Evolutionary conservation across 1,284 basidiomycete genomes (phyloP).

Genomic region (Acaromyces ingoldii): DNA sequence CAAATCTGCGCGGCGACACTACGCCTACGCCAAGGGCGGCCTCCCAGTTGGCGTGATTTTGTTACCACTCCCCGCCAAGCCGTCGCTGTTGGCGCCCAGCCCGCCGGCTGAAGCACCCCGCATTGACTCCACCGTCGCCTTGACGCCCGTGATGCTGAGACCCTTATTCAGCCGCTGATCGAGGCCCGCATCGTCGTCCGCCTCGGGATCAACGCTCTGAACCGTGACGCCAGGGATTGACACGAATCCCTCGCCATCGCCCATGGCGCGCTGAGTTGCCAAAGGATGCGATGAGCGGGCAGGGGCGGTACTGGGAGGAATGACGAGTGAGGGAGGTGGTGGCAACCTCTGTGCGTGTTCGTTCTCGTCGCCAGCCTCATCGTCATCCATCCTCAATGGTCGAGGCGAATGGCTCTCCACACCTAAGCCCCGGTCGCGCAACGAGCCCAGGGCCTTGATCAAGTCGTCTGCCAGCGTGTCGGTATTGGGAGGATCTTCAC

Average conservation of each 20-base stretch:
- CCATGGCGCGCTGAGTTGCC: slow-evolving; percentile 17
- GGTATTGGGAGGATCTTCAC: slow-evolving; percentile 85
- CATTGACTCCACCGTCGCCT: slow-evolving; percentile 44
- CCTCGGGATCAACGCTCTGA: slow-evolving; percentile 30
- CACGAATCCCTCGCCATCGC: slow-evolving; percentile 14
- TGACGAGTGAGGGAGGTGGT: not conserved
- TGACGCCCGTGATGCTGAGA: slow-evolving; percentile 40
- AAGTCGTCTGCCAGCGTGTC: slow-evolving; percentile 84
- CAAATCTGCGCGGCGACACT: no score
- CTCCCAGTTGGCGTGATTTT: slow-evolving; percentile 36
- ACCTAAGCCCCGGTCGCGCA: slow-evolving; percentile 32
- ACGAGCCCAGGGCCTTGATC: slow-evolving; percentile 54
- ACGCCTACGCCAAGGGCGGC: slow-evolving; percentile 18
- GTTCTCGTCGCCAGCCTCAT: not conserved
- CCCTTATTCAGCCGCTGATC: slow-evolving; percentile 20
- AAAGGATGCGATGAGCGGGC: slow-evolving; percentile 5
- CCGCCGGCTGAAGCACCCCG: slow-evolving; percentile 18
- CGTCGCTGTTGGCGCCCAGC: not conserved
- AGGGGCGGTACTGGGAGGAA: slow-evolving; percentile 16
- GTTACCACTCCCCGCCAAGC: slow-evolving; percentile 4
- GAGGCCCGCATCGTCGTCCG: slow-evolving; percentile 9
- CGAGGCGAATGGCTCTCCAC: slow-evolving; percentile 26
- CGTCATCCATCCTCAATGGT: slow-evolving; percentile 9
- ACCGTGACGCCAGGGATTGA: slow-evolving; percentile 37
- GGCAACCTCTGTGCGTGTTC: not conserved